Conservation (phyloP, 371 early-diverging fungal genomes). For the Syncephalastrum sp. region DNA sequence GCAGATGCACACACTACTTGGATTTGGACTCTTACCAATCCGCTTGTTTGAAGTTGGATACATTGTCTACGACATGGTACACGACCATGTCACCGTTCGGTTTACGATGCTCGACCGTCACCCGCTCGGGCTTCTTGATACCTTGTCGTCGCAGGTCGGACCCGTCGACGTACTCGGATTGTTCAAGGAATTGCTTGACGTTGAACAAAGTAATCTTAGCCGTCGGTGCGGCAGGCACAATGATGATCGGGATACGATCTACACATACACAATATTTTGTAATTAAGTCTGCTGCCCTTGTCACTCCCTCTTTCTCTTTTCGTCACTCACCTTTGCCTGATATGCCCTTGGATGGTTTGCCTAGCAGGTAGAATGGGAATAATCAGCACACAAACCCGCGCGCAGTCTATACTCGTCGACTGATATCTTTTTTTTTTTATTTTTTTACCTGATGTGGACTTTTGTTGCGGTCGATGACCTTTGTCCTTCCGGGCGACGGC, state of each 20-base stretch:
- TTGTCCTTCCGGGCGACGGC: no score
- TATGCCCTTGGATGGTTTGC: constrained; percentile 6
- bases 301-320: not conserved
- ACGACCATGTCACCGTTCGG: constrained; percentile 46
- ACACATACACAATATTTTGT: constrained; percentile 5
- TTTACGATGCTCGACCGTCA: constrained; percentile 57
- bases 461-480: no score
- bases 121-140: constrained; percentile 60
- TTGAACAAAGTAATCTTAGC: constrained; percentile 85
- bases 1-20: not conserved
- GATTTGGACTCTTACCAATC: constrained; percentile 59
- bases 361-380: no score
- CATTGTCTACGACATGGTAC: constrained; percentile 73
- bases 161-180: constrained; percentile 66
- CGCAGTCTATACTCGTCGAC: no score
- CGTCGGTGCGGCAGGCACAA: constrained; percentile 85
- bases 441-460: constrained; percentile 1
- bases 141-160: constrained; percentile 64
- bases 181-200: constrained; percentile 76
- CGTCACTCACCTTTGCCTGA: not conserved
- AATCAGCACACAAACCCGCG: no score
- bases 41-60: constrained; percentile 62
- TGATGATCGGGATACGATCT: constrained; percentile 76
- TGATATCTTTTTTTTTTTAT: not conserved
- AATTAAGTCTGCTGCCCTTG: not conserved